These are phyloP conservation scores for Claviceps maximensis DNA, from an alignment of 2,329 filamentous ascomycete species.

Conservation along the genomic window DNA sequence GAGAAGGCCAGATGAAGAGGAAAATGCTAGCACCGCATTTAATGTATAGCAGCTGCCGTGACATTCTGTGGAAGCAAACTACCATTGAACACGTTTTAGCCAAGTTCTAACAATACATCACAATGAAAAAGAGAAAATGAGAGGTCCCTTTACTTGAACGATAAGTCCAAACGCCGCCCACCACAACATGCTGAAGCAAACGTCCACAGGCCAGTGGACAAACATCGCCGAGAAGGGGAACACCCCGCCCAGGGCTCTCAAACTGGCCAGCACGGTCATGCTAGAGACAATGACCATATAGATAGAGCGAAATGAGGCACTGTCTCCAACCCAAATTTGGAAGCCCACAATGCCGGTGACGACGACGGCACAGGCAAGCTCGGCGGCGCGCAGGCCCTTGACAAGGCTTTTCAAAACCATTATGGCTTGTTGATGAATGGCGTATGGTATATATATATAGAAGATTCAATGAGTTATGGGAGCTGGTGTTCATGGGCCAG, in stretches of 20 bases:
- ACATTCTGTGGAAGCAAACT: constrained; percentile 31
- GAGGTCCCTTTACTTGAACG: constrained; percentile 37
- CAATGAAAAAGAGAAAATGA: background rate
- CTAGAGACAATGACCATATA: constrained; percentile 61
- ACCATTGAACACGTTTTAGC: background rate
- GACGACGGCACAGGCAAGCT: constrained; percentile 59
- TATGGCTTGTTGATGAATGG: background rate
- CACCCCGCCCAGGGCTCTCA: constrained; percentile 59
- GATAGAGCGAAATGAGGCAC: constrained; percentile 52
- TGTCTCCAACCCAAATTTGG: constrained; percentile 47
- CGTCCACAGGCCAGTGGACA: constrained; percentile 57
- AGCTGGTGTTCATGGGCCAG: background rate
- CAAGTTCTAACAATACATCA: too few species aligned
- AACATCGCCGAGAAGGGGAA: constrained; percentile 57
- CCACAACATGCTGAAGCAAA: constrained; percentile 57
- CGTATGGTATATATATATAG: background rate
- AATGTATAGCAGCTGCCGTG: constrained; percentile 55
- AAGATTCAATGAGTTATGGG: background rate
- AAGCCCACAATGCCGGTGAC: constrained; percentile 58
- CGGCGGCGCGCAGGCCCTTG: constrained; percentile 24
- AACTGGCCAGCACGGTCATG: constrained; percentile 51
- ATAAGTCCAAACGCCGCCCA: constrained; percentile 56
- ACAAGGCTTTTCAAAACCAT: constrained; percentile 29
- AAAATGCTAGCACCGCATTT: constrained; percentile 59
- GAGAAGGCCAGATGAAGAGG: constrained; percentile 55